Percentiles rank a stretch among this genome's conserved stretches.
phyloP scores from a whole-genome alignment of 2,329 filamentous ascomycete genomes.

The Hirsutella thompsonii region DNA sequence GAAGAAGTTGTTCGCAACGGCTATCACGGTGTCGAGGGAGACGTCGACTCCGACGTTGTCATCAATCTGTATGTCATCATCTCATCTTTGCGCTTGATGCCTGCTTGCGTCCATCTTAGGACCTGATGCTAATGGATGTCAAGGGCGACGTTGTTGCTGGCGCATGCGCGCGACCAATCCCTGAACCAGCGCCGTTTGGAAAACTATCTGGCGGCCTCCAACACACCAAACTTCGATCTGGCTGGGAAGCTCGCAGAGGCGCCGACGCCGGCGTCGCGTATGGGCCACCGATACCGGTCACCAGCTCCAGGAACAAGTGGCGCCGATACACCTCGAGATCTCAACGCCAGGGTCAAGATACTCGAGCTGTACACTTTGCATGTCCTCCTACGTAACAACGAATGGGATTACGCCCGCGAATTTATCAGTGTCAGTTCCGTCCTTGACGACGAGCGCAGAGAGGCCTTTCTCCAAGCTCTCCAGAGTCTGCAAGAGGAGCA shows the following conservation, averaged over 20 bases:
- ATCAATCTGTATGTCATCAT: constrained; percentile 58
- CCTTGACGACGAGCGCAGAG: constrained; percentile 81
- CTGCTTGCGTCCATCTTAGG: no score
- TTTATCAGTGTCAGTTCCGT: constrained; percentile 81
- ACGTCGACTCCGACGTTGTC: constrained; percentile 89
- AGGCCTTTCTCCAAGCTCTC: constrained; percentile 78
- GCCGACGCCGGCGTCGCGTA: constrained; percentile 21
- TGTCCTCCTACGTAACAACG: constrained; percentile 81
- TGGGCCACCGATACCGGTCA: constrained; percentile 27
- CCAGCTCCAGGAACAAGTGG: constrained; percentile 42
- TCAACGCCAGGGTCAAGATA: constrained; percentile 77
- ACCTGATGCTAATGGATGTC: not conserved
- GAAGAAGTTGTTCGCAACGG: constrained; percentile 80
- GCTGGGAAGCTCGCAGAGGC: constrained; percentile 45
- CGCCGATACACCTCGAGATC: constrained; percentile 70
- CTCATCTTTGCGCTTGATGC: not conserved
- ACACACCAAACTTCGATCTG: constrained; percentile 60
- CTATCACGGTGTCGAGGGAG: constrained; percentile 77
- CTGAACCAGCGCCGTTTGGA: constrained; percentile 83
- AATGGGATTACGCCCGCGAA: constrained; percentile 91
- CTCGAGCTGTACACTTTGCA: constrained; percentile 93
- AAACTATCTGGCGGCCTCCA: constrained; percentile 70
- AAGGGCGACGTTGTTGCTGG: constrained; percentile 79
- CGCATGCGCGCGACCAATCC: constrained; percentile 73
- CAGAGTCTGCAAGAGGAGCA: constrained; percentile 77